phyloP scores from a whole-genome alignment of 163 green algal genomes.

The Scenedesmus sp. region DNA sequence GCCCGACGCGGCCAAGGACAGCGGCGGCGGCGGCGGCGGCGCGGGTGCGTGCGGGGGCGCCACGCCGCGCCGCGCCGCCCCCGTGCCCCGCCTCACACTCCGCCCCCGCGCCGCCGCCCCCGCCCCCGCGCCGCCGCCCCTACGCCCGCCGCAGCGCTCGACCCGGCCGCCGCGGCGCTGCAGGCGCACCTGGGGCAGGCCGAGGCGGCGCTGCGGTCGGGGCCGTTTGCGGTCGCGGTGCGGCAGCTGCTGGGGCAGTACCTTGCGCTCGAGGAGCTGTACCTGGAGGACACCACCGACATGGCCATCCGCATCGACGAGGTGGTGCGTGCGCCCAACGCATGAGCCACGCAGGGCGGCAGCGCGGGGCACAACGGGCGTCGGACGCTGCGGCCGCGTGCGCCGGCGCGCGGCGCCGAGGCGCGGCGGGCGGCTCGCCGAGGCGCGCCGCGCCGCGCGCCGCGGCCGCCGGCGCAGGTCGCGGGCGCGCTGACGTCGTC shows the following conservation, averaged over 20 bases:
- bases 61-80: no score
- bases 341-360: neutral
- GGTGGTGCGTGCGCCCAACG: slow-evolving; percentile 43
- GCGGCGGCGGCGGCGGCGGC: slow-evolving; percentile 15
- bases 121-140: neutral
- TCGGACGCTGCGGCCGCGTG: no score
- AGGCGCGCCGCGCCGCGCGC: no score
- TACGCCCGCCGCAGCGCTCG: slow-evolving; percentile 5
- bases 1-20: neutral
- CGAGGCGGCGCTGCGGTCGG: slow-evolving; percentile 15
- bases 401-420: no score
- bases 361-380: neutral
- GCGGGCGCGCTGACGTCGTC: slow-evolving; percentile 74
- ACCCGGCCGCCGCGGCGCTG: slow-evolving; percentile 20
- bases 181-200: slow-evolving; percentile 31
- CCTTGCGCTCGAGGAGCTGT: slow-evolving; percentile 93
- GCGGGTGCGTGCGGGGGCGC: neutral
- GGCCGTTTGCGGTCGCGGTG: slow-evolving; percentile 78
- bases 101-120: neutral
- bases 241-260: slow-evolving; percentile 90
- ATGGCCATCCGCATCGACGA: slow-evolving; percentile 94
- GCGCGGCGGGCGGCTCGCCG: no score
- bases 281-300: slow-evolving; percentile 87
- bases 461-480: no score
- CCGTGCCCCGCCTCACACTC: no score